Evolutionary conservation across 1,284 basidiomycete genomes (phyloP), one percentile per base, ranked within the genome.

Genomic region (Ganoderma lingzhi): DNA sequence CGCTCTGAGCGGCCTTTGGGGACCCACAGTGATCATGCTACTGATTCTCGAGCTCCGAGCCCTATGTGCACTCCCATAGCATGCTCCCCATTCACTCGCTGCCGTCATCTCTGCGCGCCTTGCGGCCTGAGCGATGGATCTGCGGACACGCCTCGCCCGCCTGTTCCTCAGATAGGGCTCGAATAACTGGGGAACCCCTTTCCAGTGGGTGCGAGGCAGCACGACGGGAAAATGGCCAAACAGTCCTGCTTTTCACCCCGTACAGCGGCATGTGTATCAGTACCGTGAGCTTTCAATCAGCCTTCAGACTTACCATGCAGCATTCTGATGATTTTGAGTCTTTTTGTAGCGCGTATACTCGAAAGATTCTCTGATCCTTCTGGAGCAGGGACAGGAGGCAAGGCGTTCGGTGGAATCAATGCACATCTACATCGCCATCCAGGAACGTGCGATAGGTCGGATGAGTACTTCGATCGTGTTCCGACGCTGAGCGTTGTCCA

Each of bases 401-500:
- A 14, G 23, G 48, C 23, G 48, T 51, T 28, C 23, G 12, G 23
- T 30, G 63, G 23, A 51, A 12, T 64, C 39, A 59, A 23, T 56
- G 17, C 19, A 6, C 48, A 30, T 53, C 10, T 48, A 51, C 37
- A 62, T 59, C 42, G 51, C 65, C 19, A 58, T 56, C 17, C 42
- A 58, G 53, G 51, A 30, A 45, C 61, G 8, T 42, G 23, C 30
- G 14, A 10, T 30, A 19, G 42, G 1, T 32, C 10, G 8, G 12
- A 12, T 14, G 10, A 19, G 37, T 37, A 10, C n/a, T 67, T 51
- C 67, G 58, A 68, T 64, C 63, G 58, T 62, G 58, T 64, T 68
- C 62, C 58, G 53, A 28, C 3, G 5, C 10, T 3, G 41, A 53
- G 28, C n/a, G 41, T 39, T 12, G 45, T 15, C 8, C 15, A 19